Evolutionary conservation across 2,329 filamentous ascomycete species (phyloP).

Genomic region (Domatiomyces catenatus): DNA sequence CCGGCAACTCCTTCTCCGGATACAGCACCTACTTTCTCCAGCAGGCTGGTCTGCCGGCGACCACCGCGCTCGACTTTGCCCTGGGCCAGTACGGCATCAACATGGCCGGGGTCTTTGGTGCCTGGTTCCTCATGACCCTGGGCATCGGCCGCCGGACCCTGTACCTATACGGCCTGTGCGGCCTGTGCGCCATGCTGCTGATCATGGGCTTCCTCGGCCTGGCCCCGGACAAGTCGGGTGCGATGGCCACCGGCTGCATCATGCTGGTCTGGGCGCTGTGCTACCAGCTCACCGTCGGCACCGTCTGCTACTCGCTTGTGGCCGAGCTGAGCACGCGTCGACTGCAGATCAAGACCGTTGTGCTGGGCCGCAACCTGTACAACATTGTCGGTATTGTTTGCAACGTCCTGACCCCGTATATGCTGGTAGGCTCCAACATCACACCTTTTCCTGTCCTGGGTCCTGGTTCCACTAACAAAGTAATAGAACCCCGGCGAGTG

Average conservation of each 20-base stretch:
- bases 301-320: slow-evolving; percentile 78
- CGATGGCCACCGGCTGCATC: slow-evolving; percentile 65
- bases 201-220: slow-evolving; percentile 73
- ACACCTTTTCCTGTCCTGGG: background rate
- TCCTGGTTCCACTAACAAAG: background rate
- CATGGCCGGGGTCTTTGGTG: slow-evolving; percentile 58
- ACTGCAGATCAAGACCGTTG: slow-evolving; percentile 81
- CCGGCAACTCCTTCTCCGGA: slow-evolving; percentile 48
- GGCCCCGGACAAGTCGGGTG: slow-evolving; percentile 46
- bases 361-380: slow-evolving; percentile 65
- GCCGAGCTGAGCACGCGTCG: slow-evolving; percentile 68
- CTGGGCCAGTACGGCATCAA: slow-evolving; percentile 29
- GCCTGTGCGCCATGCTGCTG: slow-evolving; percentile 61
- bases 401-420: slow-evolving; percentile 73
- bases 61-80: slow-evolving; percentile 27
- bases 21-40: slow-evolving; percentile 39
- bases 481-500: slow-evolving; percentile 56
- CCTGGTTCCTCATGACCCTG: slow-evolving; percentile 63
- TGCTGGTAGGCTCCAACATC: slow-evolving; percentile 39
- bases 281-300: slow-evolving; percentile 78
- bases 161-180: slow-evolving; percentile 60
- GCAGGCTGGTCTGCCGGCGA: slow-evolving; percentile 24
- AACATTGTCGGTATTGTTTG: slow-evolving; percentile 72
- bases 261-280: slow-evolving; percentile 71
- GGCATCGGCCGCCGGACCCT: slow-evolving; percentile 62